Evolutionary conservation across 2,329 filamentous ascomycete genomes (phyloP).

Genomic region (Plenodomus biglobosus): DNA sequence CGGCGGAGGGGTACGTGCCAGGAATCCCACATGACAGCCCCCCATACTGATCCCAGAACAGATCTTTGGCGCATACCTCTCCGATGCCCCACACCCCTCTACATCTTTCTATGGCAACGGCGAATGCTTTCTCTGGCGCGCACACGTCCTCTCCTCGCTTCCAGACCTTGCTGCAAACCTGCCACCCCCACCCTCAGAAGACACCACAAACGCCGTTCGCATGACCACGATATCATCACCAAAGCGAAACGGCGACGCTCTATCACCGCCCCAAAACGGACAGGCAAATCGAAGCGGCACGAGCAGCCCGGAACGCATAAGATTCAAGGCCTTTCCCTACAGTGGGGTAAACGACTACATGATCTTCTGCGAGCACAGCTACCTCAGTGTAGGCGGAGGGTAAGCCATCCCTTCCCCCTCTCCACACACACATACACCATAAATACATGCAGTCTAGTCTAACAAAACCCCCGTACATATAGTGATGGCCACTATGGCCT

Average conservation of each 20-base stretch:
- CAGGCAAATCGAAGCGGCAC: constrained; percentile 46
- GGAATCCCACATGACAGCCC: background rate
- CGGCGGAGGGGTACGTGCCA: constrained; percentile 65
- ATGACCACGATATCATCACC: constrained; percentile 59
- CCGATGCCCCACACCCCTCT: constrained; percentile 78
- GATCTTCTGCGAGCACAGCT: constrained; percentile 86
- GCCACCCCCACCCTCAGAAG: constrained; percentile 69
- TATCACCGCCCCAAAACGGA: constrained; percentile 29
- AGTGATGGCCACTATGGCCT: constrained; percentile 85
- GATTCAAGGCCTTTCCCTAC: constrained; percentile 97
- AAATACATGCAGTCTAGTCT: background rate
- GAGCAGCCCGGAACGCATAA: constrained; percentile 70
- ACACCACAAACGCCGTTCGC: constrained; percentile 63
- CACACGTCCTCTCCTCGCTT: constrained; percentile 63
- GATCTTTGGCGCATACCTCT: constrained; percentile 91
- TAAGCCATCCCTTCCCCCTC: constrained; percentile 48
- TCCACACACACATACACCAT: no score
- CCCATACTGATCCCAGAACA: constrained; percentile 17
- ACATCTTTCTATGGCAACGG: constrained; percentile 92
- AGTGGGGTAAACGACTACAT: constrained; percentile 96
- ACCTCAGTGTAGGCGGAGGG: constrained; percentile 82
- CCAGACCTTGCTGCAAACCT: constrained; percentile 53
- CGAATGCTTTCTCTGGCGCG: constrained; percentile 91
- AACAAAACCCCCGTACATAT: constrained; percentile 6
- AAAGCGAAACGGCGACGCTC: constrained; percentile 19